Conservation (phyloP, 2,329 filamentous ascomycete species). For the Blastomyces percursus region DNA sequence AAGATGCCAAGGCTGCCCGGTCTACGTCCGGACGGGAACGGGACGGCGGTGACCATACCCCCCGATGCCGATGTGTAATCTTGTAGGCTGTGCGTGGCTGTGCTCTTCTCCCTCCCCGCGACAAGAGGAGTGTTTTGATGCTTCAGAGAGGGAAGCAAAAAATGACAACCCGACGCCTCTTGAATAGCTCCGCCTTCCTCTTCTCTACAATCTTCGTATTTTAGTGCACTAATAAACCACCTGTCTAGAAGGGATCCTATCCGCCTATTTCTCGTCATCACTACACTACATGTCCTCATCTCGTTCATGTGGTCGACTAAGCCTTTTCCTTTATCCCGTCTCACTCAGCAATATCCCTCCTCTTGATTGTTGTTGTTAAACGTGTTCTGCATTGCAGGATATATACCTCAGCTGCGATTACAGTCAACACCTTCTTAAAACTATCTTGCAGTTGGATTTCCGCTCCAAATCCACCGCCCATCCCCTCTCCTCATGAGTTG, state of each 20-base stretch:
- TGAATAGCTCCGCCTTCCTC: neutral
- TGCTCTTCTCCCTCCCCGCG: neutral
- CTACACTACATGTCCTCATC: neutral
- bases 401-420: neutral
- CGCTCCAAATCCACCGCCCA: neutral
- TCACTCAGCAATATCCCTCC: neutral
- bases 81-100: conserved; percentile 33
- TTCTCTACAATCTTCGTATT: neutral
- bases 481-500: neutral
- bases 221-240: too few species aligned
- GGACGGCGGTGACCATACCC: conserved; percentile 46
- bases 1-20: conserved; percentile 60
- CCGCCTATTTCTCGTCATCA: neutral
- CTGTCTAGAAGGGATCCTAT: neutral
- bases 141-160: neutral
- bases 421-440: neutral
- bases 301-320: neutral
- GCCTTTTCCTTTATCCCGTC: neutral
- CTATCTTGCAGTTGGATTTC: neutral
- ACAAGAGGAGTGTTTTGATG: neutral
- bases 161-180: neutral
- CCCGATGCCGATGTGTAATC: conserved; percentile 55
- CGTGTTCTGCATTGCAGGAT: neutral
- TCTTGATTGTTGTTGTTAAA: neutral
- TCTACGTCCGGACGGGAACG: conserved; percentile 38